Percentiles rank a stretch among this genome's conserved stretches.
phyloP scores from a whole-genome alignment of 495 filamentous ascomycete genomes.

The Aspergillus sparsus region DNA sequence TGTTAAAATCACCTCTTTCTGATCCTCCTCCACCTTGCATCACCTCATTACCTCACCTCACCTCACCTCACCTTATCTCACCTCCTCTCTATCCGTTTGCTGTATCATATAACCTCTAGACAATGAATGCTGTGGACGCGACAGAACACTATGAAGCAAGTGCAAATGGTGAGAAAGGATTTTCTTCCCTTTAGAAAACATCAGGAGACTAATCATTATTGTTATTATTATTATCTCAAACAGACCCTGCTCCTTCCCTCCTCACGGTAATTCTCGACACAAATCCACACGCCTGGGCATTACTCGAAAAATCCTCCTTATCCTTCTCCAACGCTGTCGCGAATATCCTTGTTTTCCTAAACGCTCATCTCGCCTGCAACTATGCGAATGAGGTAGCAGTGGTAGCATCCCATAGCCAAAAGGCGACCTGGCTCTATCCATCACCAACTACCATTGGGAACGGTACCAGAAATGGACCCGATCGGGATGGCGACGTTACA shows the following conservation, averaged over 20 bases:
- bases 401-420: conserved; percentile 83
- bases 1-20: no score
- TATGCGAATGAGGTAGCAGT: conserved; percentile 90
- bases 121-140: conserved; percentile 86
- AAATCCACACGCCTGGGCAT: conserved; percentile 91
- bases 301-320: conserved; percentile 67
- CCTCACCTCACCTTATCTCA: not conserved
- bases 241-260: conserved; percentile 78
- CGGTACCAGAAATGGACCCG: not conserved
- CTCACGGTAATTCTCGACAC: conserved; percentile 93
- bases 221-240: not conserved
- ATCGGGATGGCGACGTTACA: conserved; percentile 40
- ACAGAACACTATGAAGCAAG: conserved; percentile 76
- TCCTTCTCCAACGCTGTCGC: conserved; percentile 81
- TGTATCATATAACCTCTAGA: conserved; percentile 20
- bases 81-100: not conserved
- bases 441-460: conserved; percentile 29
- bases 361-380: conserved; percentile 90
- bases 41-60: no score
- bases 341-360: conserved; percentile 93
- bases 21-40: no score
- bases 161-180: conserved; percentile 50
- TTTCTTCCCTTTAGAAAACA: conserved; percentile 19
- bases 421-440: conserved; percentile 88
- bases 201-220: no score